Base-by-base conservation (phyloP, 78 protist species). In the Dictyostelium purpureum region DNA sequence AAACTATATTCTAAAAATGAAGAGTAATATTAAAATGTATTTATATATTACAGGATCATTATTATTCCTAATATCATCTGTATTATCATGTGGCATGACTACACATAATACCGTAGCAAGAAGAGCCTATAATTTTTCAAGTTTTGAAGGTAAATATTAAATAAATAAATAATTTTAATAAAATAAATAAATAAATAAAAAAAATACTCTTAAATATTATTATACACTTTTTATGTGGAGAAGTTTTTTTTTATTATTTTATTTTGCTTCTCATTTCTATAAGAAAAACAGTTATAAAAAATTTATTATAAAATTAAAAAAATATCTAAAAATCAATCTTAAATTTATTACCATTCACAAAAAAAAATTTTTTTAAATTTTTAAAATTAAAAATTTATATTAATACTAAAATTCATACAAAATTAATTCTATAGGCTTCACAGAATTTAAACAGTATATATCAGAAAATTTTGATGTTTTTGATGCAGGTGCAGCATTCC, bases 401-500 rank as follows among this genome's bases (percentile, higher is more conserved):
- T 49, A 16, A 49, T 49, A 5, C 10, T 16, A 57, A 14, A 61
- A 12, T n/a, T n/a, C n/a, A n/a, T n/a, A n/a, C n/a, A n/a, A n/a
- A n/a, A n/a, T n/a, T 11, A 49, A 49, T 14, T 49, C 11, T 49
- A 38, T 16, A 83, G 90, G 52, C 6, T 83, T 38, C 31, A 24
- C 66, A 26, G 57, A 83, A 70, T 83, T 38, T 49, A 21, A 67
- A 71, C 18, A n/a, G 7, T 61, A 69, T n/a, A 71, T 83, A 18
- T 38, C 56, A 52, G 40, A 71, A 14, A 51, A 83, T 56, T 56
- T 63, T 14, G 49, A 59, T 19, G 49, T 77, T 70, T 83, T 83
- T 59, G 79, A 83, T 51, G 90, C 90, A n/a, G 90, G 90, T 19
- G 45, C 77, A 24, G 79, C 90, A 45, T 83, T 83, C 21, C 90